These are phyloP conservation scores for Jacaranda mimosifolia DNA, from an alignment of 257 asterid genomes.

Conservation along the genomic window DNA sequence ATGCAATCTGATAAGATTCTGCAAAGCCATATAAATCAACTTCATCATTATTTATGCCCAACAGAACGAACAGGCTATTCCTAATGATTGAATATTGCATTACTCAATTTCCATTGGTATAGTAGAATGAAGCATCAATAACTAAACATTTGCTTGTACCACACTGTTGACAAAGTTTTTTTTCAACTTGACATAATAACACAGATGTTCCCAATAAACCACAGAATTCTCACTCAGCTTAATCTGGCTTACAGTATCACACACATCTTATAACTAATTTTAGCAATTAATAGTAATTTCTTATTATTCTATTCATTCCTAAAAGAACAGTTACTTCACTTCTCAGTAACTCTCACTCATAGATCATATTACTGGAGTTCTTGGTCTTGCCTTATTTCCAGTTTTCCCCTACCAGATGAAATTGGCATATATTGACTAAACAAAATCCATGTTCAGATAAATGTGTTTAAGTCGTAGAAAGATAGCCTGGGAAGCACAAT, in stretches of 20 bases:
- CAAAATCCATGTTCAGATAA: slow-evolving; percentile 7
- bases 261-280: slow-evolving; percentile 11
- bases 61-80: slow-evolving; percentile 4
- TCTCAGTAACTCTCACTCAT: neutral
- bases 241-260: slow-evolving; percentile 7
- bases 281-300: slow-evolving; percentile 16
- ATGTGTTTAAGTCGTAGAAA: slow-evolving; percentile 7
- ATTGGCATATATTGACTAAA: neutral
- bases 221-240: slow-evolving; percentile 24
- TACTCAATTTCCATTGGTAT: neutral
- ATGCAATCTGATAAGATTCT: slow-evolving; percentile 91
- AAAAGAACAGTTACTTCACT: slow-evolving; percentile 3
- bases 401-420: slow-evolving; percentile 3
- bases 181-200: neutral
- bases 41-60: slow-evolving; percentile 11
- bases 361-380: slow-evolving; percentile 8
- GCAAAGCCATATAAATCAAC: slow-evolving; percentile 46
- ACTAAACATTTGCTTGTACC: slow-evolving; percentile 19
- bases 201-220: slow-evolving; percentile 9
- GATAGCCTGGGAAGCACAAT: slow-evolving; percentile 22
- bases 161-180: neutral
- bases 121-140: slow-evolving; percentile 16
- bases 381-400: neutral
- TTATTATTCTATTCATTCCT: neutral
- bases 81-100: slow-evolving; percentile 5